phyloP scores from a whole-genome alignment of 225 moss, liverwort and hornwort genomes.

The Polytrichum commune region DNA sequence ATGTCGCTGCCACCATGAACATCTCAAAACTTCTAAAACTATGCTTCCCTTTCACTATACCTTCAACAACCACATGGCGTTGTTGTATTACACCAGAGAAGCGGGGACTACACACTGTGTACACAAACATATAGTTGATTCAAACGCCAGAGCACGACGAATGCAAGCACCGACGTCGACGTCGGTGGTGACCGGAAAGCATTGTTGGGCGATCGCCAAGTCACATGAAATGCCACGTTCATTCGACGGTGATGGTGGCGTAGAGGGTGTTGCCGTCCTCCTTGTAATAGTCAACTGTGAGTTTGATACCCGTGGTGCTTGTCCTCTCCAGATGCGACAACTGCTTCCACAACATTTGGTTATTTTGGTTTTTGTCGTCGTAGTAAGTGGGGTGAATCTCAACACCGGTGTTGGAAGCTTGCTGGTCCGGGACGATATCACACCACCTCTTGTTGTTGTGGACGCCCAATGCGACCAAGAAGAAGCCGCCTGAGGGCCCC shows the following conservation, averaged over 20 bases:
- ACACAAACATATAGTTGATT: no score
- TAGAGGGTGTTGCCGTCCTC: background rate
- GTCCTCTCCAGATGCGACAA: background rate
- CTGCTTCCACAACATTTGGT: slow-evolving; percentile 8
- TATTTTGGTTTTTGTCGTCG: background rate
- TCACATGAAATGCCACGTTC: background rate
- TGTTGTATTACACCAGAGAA: no score
- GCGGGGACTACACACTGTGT: no score
- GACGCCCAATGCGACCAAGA: slow-evolving; percentile 14
- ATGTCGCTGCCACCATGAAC: no score
- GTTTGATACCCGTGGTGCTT: background rate
- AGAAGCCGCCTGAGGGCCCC: slow-evolving; percentile 3
- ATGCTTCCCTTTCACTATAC: no score
- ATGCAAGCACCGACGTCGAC: background rate
- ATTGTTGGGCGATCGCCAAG: background rate
- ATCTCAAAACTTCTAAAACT: no score
- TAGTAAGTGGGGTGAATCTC: slow-evolving; percentile 11
- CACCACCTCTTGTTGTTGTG: slow-evolving; percentile 22
- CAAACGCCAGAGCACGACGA: no score
- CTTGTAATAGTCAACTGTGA: background rate
- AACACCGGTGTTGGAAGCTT: slow-evolving; percentile 1
- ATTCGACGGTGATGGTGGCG: background rate
- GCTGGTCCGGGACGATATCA: slow-evolving; percentile 5
- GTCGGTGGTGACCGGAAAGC: background rate
- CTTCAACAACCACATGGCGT: no score